phyloP scores from a whole-genome alignment of 2,329 filamentous ascomycete genomes.

The Sphaerulina vaccinii region DNA sequence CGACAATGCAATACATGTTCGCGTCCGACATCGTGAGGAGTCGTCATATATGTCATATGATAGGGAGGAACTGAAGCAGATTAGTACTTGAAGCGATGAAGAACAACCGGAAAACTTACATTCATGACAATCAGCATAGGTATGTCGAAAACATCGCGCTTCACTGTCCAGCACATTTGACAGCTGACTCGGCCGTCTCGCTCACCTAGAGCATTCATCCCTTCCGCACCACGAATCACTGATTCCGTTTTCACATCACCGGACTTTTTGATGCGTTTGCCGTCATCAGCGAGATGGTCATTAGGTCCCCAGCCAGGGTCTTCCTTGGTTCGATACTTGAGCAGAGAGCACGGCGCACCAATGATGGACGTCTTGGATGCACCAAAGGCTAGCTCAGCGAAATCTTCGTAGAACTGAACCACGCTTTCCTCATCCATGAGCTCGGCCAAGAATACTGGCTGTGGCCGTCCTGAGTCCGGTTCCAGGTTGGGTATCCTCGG shows the following conservation, averaged over 20 bases:
- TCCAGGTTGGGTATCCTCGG: slow-evolving; percentile 40
- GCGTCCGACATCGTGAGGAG: not conserved
- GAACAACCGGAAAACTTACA: slow-evolving; percentile 58
- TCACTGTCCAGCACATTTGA: slow-evolving; percentile 95
- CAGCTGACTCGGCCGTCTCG: slow-evolving; percentile 91
- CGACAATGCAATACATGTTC: not conserved
- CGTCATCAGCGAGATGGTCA: slow-evolving; percentile 47
- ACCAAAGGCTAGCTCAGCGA: slow-evolving; percentile 86
- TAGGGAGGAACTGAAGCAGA: slow-evolving; percentile 24
- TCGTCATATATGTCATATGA: slow-evolving; percentile 17
- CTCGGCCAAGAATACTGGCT: slow-evolving; percentile 87
- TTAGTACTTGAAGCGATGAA: slow-evolving; percentile 7
- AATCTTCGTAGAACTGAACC: slow-evolving; percentile 94
- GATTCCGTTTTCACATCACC: slow-evolving; percentile 28
- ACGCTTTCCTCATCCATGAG: slow-evolving; percentile 91
- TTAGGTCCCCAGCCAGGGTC: slow-evolving; percentile 44
- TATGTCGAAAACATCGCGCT: slow-evolving; percentile 95
- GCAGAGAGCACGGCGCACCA: slow-evolving; percentile 71
- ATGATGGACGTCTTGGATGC: slow-evolving; percentile 84
- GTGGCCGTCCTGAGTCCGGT: slow-evolving; percentile 48
- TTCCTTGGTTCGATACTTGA: slow-evolving; percentile 84
- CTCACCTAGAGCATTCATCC: slow-evolving; percentile 74
- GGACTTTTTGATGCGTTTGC: slow-evolving; percentile 31
- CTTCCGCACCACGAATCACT: slow-evolving; percentile 62
- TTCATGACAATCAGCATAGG: slow-evolving; percentile 98